These are phyloP conservation scores for Astragalus membranaceus DNA, from an alignment of 306 rosid species.

Conservation along the genomic window DNA sequence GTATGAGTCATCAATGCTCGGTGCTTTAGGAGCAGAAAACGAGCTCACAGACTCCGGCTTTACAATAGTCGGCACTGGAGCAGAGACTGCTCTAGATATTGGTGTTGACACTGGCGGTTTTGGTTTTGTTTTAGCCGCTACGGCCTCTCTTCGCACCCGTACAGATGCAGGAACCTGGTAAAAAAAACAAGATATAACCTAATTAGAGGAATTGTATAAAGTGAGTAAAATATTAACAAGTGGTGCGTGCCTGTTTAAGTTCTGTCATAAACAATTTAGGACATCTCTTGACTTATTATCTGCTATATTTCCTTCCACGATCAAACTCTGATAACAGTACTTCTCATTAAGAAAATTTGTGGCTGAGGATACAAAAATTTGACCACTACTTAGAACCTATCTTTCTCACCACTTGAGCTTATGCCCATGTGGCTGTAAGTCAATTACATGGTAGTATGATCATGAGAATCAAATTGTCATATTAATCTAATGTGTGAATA, in stretches of 20 bases:
- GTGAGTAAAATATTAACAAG: neutral
- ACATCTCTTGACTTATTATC: neutral
- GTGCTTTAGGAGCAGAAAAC: constrained; percentile 57
- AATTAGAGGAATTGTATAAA: neutral
- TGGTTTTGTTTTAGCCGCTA: constrained; percentile 55
- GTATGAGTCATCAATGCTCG: constrained; percentile 64
- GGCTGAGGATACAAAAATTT: neutral
- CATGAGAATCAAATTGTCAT: neutral
- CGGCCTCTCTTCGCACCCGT: constrained; percentile 82
- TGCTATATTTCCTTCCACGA: neutral
- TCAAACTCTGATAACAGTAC: neutral
- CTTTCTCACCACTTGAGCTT: neutral
- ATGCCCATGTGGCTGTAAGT: neutral
- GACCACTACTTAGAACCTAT: neutral
- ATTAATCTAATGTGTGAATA: neutral
- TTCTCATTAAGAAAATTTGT: neutral
- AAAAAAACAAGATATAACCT: constrained; percentile 17
- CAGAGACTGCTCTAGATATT: constrained; percentile 33
- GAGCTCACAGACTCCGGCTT: constrained; percentile 45
- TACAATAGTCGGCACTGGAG: constrained; percentile 35
- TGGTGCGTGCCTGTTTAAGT: neutral
- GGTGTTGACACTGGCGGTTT: constrained; percentile 44
- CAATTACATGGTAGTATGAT: neutral
- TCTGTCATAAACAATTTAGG: neutral
- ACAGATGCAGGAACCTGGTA: constrained; percentile 87